Evolutionary conservation across 2,329 filamentous ascomycete genomes (phyloP).

Genomic region (Fusarium sp.): DNA sequence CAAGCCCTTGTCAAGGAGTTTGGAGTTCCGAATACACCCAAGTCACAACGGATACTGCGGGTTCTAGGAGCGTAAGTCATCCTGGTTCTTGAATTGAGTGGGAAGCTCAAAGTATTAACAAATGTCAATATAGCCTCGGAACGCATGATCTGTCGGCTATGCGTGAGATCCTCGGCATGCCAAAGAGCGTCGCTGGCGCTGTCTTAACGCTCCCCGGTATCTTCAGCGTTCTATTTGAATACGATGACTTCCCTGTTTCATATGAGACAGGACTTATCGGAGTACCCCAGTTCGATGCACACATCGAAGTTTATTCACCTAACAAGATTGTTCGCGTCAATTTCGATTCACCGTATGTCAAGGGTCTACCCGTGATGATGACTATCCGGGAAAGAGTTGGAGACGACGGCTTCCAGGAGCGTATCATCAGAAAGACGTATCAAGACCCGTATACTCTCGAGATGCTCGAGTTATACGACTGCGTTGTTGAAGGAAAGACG

Average conservation of each 20-base stretch:
- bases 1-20: not conserved
- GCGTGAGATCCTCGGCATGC: slow-evolving; percentile 38
- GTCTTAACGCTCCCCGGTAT: not conserved
- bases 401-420: slow-evolving; percentile 53
- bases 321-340: slow-evolving; percentile 65
- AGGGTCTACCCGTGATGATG: slow-evolving; percentile 63
- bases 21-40: not conserved
- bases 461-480: slow-evolving; percentile 49
- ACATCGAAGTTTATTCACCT: slow-evolving; percentile 63
- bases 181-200: slow-evolving; percentile 29
- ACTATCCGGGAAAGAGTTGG: slow-evolving; percentile 54
- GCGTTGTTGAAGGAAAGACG: slow-evolving; percentile 31
- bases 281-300: slow-evolving; percentile 64
- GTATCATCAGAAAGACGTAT: slow-evolving; percentile 56
- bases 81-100: rapidly evolving
- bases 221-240: slow-evolving; percentile 58
- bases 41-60: slow-evolving; percentile 9
- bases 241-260: slow-evolving; percentile 59
- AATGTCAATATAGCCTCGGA: not conserved
- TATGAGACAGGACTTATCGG: slow-evolving; percentile 68
- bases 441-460: slow-evolving; percentile 54
- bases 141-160: slow-evolving; percentile 35
- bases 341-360: slow-evolving; percentile 69
- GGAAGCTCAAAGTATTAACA: not conserved
- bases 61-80: not conserved